Conservation (phyloP, 306 rosid species). For the Oemleria cerasiformis region DNA sequence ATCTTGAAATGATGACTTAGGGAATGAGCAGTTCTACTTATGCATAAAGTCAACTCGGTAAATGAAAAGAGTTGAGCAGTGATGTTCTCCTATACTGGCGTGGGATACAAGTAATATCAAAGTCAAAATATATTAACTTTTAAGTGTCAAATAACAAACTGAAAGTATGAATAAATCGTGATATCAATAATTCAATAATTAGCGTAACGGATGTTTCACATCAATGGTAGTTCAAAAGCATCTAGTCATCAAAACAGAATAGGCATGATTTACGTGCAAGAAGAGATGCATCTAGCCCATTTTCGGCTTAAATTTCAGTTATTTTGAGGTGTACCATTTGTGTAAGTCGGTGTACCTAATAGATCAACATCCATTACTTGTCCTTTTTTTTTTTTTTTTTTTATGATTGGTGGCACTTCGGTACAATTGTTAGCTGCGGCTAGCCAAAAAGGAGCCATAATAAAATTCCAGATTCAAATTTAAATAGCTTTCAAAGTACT, state of each 20-base stretch:
- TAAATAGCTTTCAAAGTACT: background rate
- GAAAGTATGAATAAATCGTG: background rate
- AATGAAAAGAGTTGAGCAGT: no score
- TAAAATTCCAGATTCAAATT: background rate
- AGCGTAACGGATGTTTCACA: no score
- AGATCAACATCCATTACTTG: background rate
- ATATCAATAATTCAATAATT: background rate
- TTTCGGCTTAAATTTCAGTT: background rate
- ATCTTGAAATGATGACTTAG: no score
- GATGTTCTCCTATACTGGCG: no score
- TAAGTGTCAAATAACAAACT: background rate
- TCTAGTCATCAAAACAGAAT: background rate
- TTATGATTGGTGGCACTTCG: background rate
- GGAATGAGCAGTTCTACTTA: no score
- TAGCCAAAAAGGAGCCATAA: background rate
- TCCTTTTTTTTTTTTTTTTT: background rate
- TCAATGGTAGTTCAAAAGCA: background rate
- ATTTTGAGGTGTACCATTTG: background rate
- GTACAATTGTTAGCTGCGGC: background rate
- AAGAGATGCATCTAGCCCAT: background rate
- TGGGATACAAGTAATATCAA: background rate
- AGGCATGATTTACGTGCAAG: slow-evolving; percentile 3
- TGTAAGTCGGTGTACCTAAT: background rate
- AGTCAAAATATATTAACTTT: background rate
- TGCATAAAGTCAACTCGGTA: no score